These are phyloP conservation scores for Russula sp. DNA, from an alignment of 768 basidiomycete genomes.

Conservation along the genomic window DNA sequence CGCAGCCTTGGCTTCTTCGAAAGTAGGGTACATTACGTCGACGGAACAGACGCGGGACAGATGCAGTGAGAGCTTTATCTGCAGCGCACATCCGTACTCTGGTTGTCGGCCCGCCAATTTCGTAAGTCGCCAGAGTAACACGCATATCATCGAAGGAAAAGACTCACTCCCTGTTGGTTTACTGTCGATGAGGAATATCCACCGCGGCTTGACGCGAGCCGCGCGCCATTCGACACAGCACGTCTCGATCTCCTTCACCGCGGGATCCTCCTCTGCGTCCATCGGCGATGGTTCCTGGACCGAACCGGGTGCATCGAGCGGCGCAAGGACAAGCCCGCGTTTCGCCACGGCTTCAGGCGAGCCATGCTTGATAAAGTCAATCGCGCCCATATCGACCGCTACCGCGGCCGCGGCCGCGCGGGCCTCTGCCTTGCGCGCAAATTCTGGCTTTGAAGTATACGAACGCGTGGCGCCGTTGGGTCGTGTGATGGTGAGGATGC, in stretches of 20 bases:
- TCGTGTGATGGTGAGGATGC: constrained; percentile 55
- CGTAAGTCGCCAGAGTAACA: neutral
- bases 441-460: constrained; percentile 46
- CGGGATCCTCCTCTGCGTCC: constrained; percentile 20
- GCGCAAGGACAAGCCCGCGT: constrained; percentile 31
- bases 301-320: constrained; percentile 27
- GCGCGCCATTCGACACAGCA: constrained; percentile 52
- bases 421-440: constrained; percentile 46
- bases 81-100: constrained; percentile 48
- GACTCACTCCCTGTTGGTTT: constrained; percentile 39
- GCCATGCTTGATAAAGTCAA: constrained; percentile 50
- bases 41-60: constrained; percentile 48
- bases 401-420: constrained; percentile 45
- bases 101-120: constrained; percentile 23
- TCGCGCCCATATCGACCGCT: constrained; percentile 54
- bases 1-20: constrained; percentile 41
- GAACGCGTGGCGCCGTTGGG: constrained; percentile 47
- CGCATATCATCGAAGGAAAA: neutral
- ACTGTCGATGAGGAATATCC: constrained; percentile 45
- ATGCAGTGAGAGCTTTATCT: constrained; percentile 47
- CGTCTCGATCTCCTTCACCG: constrained; percentile 42
- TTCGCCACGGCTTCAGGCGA: constrained; percentile 37
- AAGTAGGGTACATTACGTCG: constrained; percentile 38
- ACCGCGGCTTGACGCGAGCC: constrained; percentile 45
- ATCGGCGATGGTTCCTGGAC: constrained; percentile 8